Base-by-base conservation (phyloP, 768 basidiomycete genomes). In the Suillus americanus region DNA sequence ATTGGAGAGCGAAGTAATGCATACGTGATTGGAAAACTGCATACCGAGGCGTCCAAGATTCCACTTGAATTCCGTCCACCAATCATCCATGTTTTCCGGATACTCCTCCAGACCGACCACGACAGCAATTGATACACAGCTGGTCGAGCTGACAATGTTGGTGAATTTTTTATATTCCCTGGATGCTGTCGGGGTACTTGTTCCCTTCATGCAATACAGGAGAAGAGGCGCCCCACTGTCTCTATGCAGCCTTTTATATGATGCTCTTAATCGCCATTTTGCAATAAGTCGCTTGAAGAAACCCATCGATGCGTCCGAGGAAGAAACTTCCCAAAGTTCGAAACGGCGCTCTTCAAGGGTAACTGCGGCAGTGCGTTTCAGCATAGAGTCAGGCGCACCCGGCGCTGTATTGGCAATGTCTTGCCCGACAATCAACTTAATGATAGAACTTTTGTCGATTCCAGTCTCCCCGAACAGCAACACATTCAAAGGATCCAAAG, bases 41-140 rank as follows among this genome's bases (percentile, higher is more conserved):
- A 83, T 83, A 13, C 71, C 69, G 41, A 77, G 64, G 5, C 63
- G 63, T 46, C 71, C 72, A 57, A 83, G 74, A 25, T 65, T 65
- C n/a, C 65, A 65, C 60, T 79, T 66, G 66, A 81, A 80, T 50
- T 68, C 65, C 38, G 66, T 66, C 81, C 80, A 82, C 81, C 82
- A 83, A 48, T 72, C 72, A 18, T 66, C 70, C 73, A 78, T 79
- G 57, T 73, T 67, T 20, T 70, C 67, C 20, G 71, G 50, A 38
- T 72, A 74, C 43, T 71, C 71, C 66, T 78, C 78, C 20, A 77
- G 63, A 60, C 74, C 73, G 1, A 77, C 64, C 14, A 75, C 72
- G 0, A 70, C 67, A 8, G 75, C 74, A 64, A 79, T 74, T 1
- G 72, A 74, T 2, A 77, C 75, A 43, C 75, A 14, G 16, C 14